phyloP scores from a whole-genome alignment of 805 yeast species.

The Nakazawaea holstii region DNA sequence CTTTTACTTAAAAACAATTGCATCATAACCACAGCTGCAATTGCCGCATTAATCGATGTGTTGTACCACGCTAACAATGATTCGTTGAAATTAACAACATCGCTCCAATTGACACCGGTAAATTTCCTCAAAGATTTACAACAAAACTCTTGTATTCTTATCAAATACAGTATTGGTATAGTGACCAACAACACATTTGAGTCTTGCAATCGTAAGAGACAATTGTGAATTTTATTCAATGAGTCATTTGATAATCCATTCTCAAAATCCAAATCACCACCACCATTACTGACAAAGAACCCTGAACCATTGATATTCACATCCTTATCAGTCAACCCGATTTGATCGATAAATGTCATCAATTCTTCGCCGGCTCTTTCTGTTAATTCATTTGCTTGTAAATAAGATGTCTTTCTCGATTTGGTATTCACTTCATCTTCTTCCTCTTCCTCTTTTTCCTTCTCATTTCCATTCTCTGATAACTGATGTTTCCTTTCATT shows the following conservation, averaged over 20 bases:
- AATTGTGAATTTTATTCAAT: slow-evolving; percentile 18
- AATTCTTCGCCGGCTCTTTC: slow-evolving; percentile 3
- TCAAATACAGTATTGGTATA: slow-evolving; percentile 21
- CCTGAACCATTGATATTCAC: slow-evolving; percentile 10
- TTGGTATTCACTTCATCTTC: background rate
- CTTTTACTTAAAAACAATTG: slow-evolving; percentile 34
- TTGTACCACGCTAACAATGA: slow-evolving; percentile 5
- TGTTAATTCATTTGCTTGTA: slow-evolving; percentile 5
- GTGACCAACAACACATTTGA: slow-evolving; percentile 10
- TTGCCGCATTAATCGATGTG: slow-evolving; percentile 22
- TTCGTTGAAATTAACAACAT: slow-evolving; percentile 1
- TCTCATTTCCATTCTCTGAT: background rate
- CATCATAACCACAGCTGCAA: slow-evolving; percentile 33
- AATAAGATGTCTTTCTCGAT: background rate
- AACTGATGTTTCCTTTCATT: background rate
- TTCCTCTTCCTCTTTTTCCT: background rate
- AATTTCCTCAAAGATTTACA: slow-evolving; percentile 21
- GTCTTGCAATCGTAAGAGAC: slow-evolving; percentile 17
- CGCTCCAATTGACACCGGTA: slow-evolving; percentile 16
- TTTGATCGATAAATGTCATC: slow-evolving; percentile 8
- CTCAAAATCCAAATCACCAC: slow-evolving; percentile 19
- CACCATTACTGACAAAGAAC: slow-evolving; percentile 12
- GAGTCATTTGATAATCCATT: slow-evolving; percentile 16
- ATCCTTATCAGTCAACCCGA: slow-evolving; percentile 23
- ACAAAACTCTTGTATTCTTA: slow-evolving; percentile 28